A percentile compares a stretch with the other conserved stretches of the same genome.
phyloP scores from a whole-genome alignment of 2,329 filamentous ascomycete species.

The Venturia oleaginea region DNA sequence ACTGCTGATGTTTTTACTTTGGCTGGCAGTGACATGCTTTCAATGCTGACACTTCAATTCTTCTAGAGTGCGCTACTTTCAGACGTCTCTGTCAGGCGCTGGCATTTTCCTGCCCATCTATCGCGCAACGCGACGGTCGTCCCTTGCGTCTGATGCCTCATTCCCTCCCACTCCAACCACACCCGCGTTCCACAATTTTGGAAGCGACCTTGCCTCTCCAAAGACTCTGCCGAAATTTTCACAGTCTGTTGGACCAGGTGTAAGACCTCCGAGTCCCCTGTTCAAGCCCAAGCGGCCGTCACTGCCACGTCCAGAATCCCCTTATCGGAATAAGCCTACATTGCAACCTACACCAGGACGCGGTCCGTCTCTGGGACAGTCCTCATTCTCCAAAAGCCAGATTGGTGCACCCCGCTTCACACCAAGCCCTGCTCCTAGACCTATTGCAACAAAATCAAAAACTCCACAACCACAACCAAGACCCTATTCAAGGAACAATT shows the following conservation, averaged over 20 bases:
- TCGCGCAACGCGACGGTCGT: conserved; percentile 64
- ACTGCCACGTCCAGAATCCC: conserved; percentile 81
- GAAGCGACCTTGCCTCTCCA: conserved; percentile 25
- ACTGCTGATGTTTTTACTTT: conserved; percentile 4
- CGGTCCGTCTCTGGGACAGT: conserved; percentile 49
- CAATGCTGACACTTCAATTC: conserved; percentile 2
- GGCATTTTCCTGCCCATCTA: conserved; percentile 89
- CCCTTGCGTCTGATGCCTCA: conserved; percentile 42
- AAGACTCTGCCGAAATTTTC: conserved; percentile 71
- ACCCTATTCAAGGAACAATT: conserved; percentile 39
- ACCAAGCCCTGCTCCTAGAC: conserved; percentile 50
- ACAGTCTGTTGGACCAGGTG: conserved; percentile 70
- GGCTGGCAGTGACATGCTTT: neutral
- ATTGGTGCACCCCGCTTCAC: conserved; percentile 49
- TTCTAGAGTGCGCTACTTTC: conserved; percentile 61
- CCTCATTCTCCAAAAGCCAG: conserved; percentile 46
- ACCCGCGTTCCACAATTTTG: conserved; percentile 34
- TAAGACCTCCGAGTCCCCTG: conserved; percentile 59
- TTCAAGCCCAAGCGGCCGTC: conserved; percentile 66
- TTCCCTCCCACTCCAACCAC: conserved; percentile 61
- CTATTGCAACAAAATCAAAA: conserved; percentile 44
- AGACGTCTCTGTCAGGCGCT: conserved; percentile 64
- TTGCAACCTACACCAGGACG: conserved; percentile 45
- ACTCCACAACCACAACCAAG: conserved; percentile 31
- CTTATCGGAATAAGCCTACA: conserved; percentile 57